Evolutionary conservation across 305 asterid species (phyloP), one percentile per base, ranked within the genome.

Genomic region (Fraxinus xanthoxyloides): DNA sequence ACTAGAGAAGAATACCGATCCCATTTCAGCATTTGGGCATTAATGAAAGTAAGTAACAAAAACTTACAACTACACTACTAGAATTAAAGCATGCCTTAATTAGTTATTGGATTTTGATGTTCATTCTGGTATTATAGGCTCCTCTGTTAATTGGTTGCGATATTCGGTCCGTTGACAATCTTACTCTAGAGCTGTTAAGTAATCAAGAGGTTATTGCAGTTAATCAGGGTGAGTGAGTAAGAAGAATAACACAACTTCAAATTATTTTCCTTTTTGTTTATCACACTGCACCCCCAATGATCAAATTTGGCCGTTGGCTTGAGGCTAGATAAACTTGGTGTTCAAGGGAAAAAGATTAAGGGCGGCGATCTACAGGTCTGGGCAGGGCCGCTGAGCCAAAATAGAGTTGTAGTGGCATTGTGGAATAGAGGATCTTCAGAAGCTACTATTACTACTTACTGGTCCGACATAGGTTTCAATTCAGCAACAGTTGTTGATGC

Each of bases 11-110:
- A 95, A 87, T 95, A 95, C 76, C 90, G 97, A 43, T 92, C 99
- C 15, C 98, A 95, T 90, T 93, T 93, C 91, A 95, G 98, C 90
- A 93, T 94, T 78, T 96, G 99, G 99, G 94, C 99, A 79, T 83
- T 96, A 79, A 91, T 85, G 40, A 96, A 96, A 86, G 99, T 76
- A 96, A 86, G 99, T 76, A 21, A 61, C 70, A 15, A 74, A 13
- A 30, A 28, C 2, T 12, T 5, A 51, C 1, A 24, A 32, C 26
- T 32, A 26, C 54, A 34, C 13, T 23, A n/a, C 21, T 61, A 61
- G 30, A 6, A 7, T 19, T 61, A 8, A 19, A 7, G 1, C 13
- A 8, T 61, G 10, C 54, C 17, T 43, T 12, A 43, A 43, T 43
- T 13, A 12, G 54, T 10, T 12, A 43, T 43, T 43, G 54, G 13